Conservation (phyloP, 2,329 filamentous ascomycete genomes). For the Colletotrichum tropicale region DNA sequence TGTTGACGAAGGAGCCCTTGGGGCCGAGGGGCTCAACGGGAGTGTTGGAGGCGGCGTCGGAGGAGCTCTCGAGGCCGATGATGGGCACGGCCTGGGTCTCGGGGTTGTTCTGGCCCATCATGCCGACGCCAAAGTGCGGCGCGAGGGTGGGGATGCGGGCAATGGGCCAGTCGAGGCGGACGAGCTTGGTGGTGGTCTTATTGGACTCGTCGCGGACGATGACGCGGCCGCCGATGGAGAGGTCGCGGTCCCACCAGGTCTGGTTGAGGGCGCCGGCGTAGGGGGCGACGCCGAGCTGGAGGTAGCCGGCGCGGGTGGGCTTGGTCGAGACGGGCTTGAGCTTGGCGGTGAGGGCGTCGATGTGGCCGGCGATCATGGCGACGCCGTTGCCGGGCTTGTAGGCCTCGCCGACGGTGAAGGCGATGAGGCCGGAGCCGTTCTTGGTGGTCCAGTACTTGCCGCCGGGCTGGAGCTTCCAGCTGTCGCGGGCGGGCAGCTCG, state of each 20-base stretch:
- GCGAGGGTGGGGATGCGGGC: constrained; percentile 91
- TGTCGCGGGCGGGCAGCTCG: constrained; percentile 78
- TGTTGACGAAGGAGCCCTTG: constrained; percentile 75
- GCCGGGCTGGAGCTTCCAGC: constrained; percentile 80
- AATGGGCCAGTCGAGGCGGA: constrained; percentile 94
- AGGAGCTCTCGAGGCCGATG: constrained; percentile 81
- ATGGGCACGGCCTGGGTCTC: constrained; percentile 96
- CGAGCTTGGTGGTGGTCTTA: constrained; percentile 81
- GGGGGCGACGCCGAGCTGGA: constrained; percentile 89
- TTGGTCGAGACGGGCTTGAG: constrained; percentile 91
- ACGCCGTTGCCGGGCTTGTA: constrained; percentile 87
- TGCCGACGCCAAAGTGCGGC: constrained; percentile 86
- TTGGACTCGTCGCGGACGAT: constrained; percentile 78
- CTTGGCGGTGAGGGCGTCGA: constrained; percentile 89
- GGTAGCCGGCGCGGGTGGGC: constrained; percentile 82
- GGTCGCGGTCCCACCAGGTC: constrained; percentile 97
- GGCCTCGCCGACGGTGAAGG: constrained; percentile 80
- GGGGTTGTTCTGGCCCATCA: constrained; percentile 72
- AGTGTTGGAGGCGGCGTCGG: constrained; percentile 29
- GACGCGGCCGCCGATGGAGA: constrained; percentile 88
- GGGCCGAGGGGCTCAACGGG: constrained; percentile 57
- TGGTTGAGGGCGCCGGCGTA: constrained; percentile 87
- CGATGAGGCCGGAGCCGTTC: constrained; percentile 85
- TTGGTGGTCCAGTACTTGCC: constrained; percentile 90
- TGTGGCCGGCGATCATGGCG: constrained; percentile 88